These are phyloP conservation scores for Cyberlindnera subsufficiens DNA, from an alignment of 805 yeast species.

Conservation along the genomic window DNA sequence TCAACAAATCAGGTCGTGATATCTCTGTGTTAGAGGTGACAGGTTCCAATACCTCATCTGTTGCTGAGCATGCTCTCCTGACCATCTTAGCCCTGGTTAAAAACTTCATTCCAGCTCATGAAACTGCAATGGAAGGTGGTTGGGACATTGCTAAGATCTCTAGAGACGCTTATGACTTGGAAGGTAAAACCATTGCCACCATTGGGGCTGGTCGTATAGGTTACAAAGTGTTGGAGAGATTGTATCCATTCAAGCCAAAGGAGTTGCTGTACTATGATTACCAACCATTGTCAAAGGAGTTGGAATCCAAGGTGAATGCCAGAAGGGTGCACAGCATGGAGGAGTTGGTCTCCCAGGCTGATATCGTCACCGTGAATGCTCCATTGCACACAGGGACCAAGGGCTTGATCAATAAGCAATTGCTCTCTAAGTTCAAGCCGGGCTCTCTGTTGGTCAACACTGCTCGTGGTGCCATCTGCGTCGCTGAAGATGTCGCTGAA, in stretches of 20 bases:
- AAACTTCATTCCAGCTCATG: constrained; percentile 76
- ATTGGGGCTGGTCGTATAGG: constrained; percentile 84
- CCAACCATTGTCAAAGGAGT: constrained; percentile 56
- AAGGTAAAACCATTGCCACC: constrained; percentile 71
- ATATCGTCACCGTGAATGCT: constrained; percentile 70
- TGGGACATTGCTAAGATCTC: constrained; percentile 81
- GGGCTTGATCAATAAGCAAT: constrained; percentile 62
- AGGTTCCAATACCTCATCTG: constrained; percentile 74
- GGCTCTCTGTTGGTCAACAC: constrained; percentile 75
- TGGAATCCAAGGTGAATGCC: constrained; percentile 53
- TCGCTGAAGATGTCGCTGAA: constrained; percentile 67
- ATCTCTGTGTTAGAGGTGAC: constrained; percentile 76
- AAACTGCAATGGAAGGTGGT: constrained; percentile 50
- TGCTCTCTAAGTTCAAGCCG: constrained; percentile 62
- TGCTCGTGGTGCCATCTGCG: constrained; percentile 78
- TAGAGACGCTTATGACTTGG: constrained; percentile 68
- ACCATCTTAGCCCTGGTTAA: constrained; percentile 65
- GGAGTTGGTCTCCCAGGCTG: constrained; percentile 62
- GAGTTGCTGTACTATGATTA: constrained; percentile 72
- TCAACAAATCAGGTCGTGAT: constrained; percentile 49
- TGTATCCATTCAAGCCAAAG: constrained; percentile 68
- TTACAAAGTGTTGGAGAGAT: constrained; percentile 64
- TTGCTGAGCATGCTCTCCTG: constrained; percentile 77
- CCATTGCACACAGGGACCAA: constrained; percentile 68
- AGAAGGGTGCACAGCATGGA: constrained; percentile 55